These are phyloP conservation scores for Ceratocystis alfenasii DNA, from an alignment of 2,329 filamentous ascomycete genomes.

Conservation along the genomic window DNA sequence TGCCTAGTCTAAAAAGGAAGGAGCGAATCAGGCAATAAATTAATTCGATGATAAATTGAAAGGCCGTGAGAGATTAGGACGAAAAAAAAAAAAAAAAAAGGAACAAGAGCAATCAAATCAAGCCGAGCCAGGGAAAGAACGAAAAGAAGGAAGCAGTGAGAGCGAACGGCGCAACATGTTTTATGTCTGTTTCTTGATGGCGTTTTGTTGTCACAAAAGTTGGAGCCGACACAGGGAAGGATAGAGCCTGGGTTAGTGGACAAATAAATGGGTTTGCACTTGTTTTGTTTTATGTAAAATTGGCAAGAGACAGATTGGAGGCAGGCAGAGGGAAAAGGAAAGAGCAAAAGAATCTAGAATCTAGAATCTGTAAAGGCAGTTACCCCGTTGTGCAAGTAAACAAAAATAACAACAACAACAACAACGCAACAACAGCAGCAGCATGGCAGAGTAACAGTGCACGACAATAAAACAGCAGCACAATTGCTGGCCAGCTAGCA, in stretches of 20 bases:
- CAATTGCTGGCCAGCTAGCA: no score
- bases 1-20: no score
- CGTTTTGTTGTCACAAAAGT: not conserved
- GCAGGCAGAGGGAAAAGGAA: not conserved
- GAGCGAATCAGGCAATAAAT: not conserved
- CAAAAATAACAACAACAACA: not conserved
- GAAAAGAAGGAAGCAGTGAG: not conserved
- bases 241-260: not conserved
- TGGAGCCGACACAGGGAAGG: not conserved
- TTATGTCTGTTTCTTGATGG: constrained; percentile 4
- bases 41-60: not conserved
- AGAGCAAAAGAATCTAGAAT: not conserved
- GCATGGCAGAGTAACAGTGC: no score
- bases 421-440: not conserved
- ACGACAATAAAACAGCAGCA: no score
- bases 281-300: not conserved
- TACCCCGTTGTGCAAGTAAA: not conserved
- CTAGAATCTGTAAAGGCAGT: not conserved
- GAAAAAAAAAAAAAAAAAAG: not conserved
- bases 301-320: not conserved
- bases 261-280: not conserved
- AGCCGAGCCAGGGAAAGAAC: not conserved
- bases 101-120: not conserved
- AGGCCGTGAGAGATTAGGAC: not conserved
- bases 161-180: not conserved